phyloP scores from a whole-genome alignment of 768 basidiomycete genomes.

The Phylloporus sp. region DNA sequence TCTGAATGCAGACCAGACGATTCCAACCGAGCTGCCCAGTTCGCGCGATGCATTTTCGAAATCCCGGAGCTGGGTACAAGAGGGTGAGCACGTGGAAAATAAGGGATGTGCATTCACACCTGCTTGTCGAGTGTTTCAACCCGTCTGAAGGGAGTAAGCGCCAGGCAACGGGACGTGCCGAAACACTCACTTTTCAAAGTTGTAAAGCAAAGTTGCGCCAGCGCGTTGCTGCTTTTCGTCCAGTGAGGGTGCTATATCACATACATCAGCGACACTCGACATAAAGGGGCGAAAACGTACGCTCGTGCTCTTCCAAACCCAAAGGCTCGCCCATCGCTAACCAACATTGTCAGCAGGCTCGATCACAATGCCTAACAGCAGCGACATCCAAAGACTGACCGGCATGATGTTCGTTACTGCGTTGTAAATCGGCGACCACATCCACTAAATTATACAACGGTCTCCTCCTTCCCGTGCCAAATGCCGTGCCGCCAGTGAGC shows the following conservation, averaged over 20 bases:
- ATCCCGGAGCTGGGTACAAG: slow-evolving; percentile 39
- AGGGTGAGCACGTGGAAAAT: background rate
- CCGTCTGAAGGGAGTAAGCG: slow-evolving; percentile 26
- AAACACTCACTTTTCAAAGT: slow-evolving; percentile 39
- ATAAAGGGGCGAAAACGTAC: slow-evolving; percentile 8
- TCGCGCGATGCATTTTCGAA: slow-evolving; percentile 52
- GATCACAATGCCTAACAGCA: background rate
- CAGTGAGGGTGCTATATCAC: slow-evolving; percentile 30
- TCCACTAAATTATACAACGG: slow-evolving; percentile 40
- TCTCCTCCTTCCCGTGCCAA: slow-evolving; percentile 28
- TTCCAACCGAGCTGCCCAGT: slow-evolving; percentile 50
- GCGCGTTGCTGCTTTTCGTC: slow-evolving; percentile 46
- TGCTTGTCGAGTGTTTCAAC: slow-evolving; percentile 47
- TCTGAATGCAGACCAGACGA: slow-evolving; percentile 46
- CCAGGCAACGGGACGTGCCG: background rate
- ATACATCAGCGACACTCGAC: background rate
- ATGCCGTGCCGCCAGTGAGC: background rate
- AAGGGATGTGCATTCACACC: slow-evolving; percentile 18
- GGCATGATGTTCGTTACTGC: slow-evolving; percentile 28
- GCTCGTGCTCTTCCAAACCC: slow-evolving; percentile 38
- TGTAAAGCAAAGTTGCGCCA: slow-evolving; percentile 40
- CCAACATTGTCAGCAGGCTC: background rate
- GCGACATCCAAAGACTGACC: slow-evolving; percentile 23
- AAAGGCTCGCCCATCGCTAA: slow-evolving; percentile 29
- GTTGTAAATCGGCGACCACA: slow-evolving; percentile 39